Conservation (phyloP, 352 stramenopile species). For the Poterioochromonas sp. region DNA sequence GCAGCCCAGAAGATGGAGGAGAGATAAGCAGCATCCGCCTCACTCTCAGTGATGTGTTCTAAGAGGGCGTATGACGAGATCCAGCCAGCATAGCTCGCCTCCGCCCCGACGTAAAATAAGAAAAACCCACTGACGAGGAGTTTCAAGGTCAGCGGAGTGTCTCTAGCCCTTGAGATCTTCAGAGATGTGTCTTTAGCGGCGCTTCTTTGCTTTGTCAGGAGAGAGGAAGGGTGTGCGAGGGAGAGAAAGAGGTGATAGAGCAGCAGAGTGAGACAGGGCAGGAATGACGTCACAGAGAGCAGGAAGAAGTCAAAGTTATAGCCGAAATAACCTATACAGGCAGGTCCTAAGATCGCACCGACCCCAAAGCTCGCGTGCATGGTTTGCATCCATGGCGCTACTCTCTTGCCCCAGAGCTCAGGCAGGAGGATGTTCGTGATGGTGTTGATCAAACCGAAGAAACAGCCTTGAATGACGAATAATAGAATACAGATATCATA, state of each 20-base stretch:
- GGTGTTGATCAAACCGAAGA: not conserved
- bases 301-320: not conserved
- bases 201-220: no score
- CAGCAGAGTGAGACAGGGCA: not conserved
- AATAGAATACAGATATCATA: not conserved
- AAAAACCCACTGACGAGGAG: not conserved
- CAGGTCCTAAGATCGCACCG: not conserved
- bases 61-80: not conserved
- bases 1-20: not conserved
- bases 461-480: not conserved
- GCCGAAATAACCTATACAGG: not conserved
- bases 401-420: not conserved
- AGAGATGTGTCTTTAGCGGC: not conserved
- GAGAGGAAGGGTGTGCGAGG: no score
- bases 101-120: constrained; percentile 21
- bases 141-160: not conserved
- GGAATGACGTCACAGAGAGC: not conserved
- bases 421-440: not conserved
- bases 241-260: no score
- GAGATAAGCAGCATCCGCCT: constrained; percentile 1
- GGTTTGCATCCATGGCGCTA: constrained; percentile 24
- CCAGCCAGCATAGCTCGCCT: constrained; percentile 27
- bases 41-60: not conserved
- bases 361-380: not conserved
- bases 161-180: no score